Evolutionary conservation across 140 eudicot species (phyloP).

Genomic region (Erigeron philadelphicus): DNA sequence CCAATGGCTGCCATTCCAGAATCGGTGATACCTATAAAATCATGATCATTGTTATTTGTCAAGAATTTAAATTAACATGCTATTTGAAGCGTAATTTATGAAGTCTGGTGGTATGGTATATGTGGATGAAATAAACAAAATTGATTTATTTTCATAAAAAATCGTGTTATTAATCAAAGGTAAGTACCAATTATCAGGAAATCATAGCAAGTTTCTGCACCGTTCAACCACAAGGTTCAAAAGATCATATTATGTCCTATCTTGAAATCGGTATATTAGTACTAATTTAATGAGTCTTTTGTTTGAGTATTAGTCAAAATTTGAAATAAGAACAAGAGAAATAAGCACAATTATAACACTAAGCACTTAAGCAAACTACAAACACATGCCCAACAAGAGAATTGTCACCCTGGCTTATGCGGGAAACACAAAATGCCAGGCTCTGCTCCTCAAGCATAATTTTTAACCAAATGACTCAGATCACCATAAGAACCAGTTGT

Average conservation of each 20-base stretch:
- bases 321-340: neutral
- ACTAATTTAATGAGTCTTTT: neutral
- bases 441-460: neutral
- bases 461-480: neutral
- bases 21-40: constrained; percentile 72
- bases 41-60: constrained; percentile 20
- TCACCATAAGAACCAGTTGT: constrained; percentile 6
- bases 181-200: constrained; percentile 9
- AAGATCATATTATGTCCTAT: too few relatives aligned
- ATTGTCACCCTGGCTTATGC: neutral
- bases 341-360: neutral
- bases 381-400: neutral
- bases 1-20: constrained; percentile 65
- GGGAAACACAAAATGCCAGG: neutral
- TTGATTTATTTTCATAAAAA: neutral
- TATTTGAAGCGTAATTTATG: neutral
- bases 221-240: neutral
- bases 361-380: neutral
- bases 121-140: neutral
- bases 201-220: constrained; percentile 17
- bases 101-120: neutral
- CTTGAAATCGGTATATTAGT: too few relatives aligned
- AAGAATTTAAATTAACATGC: neutral
- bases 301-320: neutral
- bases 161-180: neutral